These are phyloP conservation scores for Podospora conica DNA, from an alignment of 495 filamentous ascomycete species.

Conservation along the genomic window DNA sequence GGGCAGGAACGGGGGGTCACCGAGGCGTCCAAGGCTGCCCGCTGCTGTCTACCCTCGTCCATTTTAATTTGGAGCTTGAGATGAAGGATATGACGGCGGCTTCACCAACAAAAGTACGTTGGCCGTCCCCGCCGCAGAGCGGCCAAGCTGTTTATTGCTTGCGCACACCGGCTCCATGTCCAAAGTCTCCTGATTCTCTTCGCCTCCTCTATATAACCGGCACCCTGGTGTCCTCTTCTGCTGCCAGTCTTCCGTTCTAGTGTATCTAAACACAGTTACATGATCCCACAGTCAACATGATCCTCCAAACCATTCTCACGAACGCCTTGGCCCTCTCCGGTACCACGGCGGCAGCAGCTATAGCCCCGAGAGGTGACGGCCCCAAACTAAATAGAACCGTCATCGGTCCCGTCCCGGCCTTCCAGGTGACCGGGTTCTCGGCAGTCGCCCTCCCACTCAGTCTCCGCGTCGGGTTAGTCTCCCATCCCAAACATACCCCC, in stretches of 20 bases:
- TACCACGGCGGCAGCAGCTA: background rate
- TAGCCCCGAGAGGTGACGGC: background rate
- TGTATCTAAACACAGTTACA: background rate
- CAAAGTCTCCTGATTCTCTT: background rate
- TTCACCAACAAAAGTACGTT: background rate
- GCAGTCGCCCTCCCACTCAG: slow-evolving; percentile 21
- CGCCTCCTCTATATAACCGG: background rate
- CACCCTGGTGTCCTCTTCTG: background rate
- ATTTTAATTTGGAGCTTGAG: background rate
- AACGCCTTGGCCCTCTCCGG: background rate
- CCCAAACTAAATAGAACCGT: background rate
- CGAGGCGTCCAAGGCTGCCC: background rate
- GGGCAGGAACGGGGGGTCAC: background rate
- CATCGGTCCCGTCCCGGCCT: slow-evolving; percentile 11
- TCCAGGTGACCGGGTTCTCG: slow-evolving; percentile 19
- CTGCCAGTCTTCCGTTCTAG: background rate
- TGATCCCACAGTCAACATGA: background rate
- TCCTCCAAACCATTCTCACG: background rate
- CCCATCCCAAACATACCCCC: background rate
- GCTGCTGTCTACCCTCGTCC: background rate
- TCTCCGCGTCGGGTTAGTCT: slow-evolving; percentile 20
- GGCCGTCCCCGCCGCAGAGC: background rate
- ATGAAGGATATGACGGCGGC: background rate
- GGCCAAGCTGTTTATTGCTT: background rate
- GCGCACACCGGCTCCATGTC: background rate